Percentiles rank a stretch among this genome's conserved stretches.
Conservation (phyloP, 306 rosid genomes). For the Dalbergia cochinchinensis region DNA sequence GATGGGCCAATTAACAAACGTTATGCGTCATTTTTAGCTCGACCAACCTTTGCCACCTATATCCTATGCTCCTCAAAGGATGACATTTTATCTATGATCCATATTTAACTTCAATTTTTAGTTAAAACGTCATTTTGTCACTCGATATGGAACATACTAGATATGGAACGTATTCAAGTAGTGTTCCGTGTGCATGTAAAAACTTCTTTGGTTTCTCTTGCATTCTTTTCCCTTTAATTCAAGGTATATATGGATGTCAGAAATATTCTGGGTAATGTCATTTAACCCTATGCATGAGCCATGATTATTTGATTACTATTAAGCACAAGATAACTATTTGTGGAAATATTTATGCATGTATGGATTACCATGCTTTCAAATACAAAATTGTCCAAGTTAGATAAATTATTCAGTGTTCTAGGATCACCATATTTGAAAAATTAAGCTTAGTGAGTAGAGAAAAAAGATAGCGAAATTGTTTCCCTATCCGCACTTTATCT, state of each 20-base stretch:
- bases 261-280: no score
- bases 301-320: neutral
- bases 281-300: neutral
- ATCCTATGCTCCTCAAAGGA: neutral
- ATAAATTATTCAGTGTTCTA: neutral
- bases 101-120: no score
- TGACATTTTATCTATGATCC: no score
- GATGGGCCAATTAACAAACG: neutral
- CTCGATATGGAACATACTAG: no score
- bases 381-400: neutral
- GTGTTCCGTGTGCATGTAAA: no score
- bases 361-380: neutral
- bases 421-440: neutral
- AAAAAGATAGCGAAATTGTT: neutral
- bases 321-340: neutral
- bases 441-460: neutral
- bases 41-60: neutral
- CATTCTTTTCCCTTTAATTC: neutral
- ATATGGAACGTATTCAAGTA: no score
- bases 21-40: neutral
- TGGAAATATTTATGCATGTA: neutral
- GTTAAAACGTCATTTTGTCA: no score
- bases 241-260: neutral
- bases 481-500: neutral
- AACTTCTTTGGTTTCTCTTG: no score